Evolutionary conservation across 106 monocot species (phyloP), one percentile per base, ranked within the genome.

Genomic region (Hemerocallis citrina): DNA sequence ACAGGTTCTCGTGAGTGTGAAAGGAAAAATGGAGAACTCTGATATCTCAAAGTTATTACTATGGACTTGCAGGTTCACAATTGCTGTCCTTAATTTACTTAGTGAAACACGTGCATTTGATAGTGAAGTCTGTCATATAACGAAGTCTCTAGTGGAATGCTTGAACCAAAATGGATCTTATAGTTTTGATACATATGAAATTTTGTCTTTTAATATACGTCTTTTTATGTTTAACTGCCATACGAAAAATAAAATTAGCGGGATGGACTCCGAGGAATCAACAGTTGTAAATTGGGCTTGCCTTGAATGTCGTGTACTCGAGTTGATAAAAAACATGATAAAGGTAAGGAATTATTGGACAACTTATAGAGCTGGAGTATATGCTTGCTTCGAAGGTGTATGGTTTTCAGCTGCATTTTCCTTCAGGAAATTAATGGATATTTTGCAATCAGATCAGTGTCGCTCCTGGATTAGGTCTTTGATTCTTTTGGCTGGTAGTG

Each of bases 341-440:
- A 67, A 65, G 48, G 58, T 50, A 65, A 62, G 61, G 34, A 85
- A 85, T 24, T 73, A 63, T 28, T 98, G 98, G 98, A 43, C 25
- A 37, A 72, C 80, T 25, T 98, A 92, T 33, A 84, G 70, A 75
- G 72, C 62, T 75, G 91, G 84, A 57, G 82, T 68, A 55, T 79
- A 69, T 67, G 74, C 69, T 55, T 73, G 74, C 57, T 63, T 45
- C 55, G 57, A 82, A 63, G 98, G 98, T 24, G 59, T 82, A 3
- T 98, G 88, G 92, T 85, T 98, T 71, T 39, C 79, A 58, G 90
- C 91, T 36, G 64, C 85, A 61, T 88, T 80, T 69, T 63, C 79
- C 27, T 98, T 98, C 59, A 79, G 85, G 35, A 84, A 84, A 68
- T 57, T 92, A 64, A 66, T 78, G 44, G 69, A 73, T 60, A 24